Evolutionary conservation across 2,329 filamentous ascomycete genomes (phyloP), one percentile per base, ranked within the genome.

Genomic region (Trichoderma sp.): DNA sequence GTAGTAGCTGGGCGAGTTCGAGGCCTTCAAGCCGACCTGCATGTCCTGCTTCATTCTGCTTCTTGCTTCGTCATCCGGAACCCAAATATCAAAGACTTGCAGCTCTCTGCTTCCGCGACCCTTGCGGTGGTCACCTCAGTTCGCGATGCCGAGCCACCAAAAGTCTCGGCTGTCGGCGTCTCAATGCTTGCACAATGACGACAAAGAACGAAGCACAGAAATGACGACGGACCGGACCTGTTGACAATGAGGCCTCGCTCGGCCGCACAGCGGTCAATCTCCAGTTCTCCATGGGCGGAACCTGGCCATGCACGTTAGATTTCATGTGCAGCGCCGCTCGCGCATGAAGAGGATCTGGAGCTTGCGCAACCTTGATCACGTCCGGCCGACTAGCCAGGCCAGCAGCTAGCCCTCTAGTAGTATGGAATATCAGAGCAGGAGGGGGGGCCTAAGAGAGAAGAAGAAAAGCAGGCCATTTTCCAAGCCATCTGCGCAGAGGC

Each of bases 291-390:
- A 45, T 56, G 19, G 43, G 50, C 60, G 54, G 51, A 41, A 48
- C 47, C 50, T 47, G 34, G 34, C 34, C 34, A 39, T 45, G 45
- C 39, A 55, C 44, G 34, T 39, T 62, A 54, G 43, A 43, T 60
- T 56, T 24, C 56, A 52, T 64, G 45, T 47, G 41, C 34, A 47
- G 60, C 55, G 54, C 43, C 61, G 65, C 60, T 59, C 54, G 41
- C 64, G 67, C 69, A 69, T 68, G 58, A 67, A 65, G 64, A 61
- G 51, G 66, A 70, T 72, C 67, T 69, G 24, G 67, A 70, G 69
- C 70, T 72, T 69, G 68, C 60, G 68, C 70, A 69, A 60, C 65
- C 67, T 69, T 67, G 67, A 68, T 72, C 71, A 72, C 69, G 69
- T 66, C 67, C 66, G 67, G 51, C 58, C 45, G 24, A 45, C 67